Base-by-base conservation (phyloP, 345 rosid genomes). In the Arabidopsis suecica region DNA sequence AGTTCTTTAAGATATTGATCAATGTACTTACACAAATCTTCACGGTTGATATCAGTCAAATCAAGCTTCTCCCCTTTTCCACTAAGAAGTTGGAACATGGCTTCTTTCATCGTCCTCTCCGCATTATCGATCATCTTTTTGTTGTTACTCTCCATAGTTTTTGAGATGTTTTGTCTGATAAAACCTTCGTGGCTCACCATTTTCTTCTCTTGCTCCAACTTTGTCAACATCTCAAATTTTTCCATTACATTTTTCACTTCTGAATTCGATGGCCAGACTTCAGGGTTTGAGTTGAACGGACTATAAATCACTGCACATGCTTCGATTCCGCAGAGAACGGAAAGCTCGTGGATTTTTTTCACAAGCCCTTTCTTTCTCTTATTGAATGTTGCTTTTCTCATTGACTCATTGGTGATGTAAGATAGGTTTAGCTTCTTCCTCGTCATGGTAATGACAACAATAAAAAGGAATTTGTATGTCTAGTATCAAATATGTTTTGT, bases 361-460 rank as follows among this genome's bases (percentile, higher is more conserved):
- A 83, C 0, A 12, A 83, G 18, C 0, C 82, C 80, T 75, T 75
- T 80, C 72, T 78, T 80, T 13, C 86, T 78, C 38, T 83, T 83
- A 20, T 68, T 72, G 73, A 50, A 83, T 3, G 86, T 71, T 42
- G 80, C 22, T 72, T 68, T 83, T 25, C 84, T 80, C 67, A 60
- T 20, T 12, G 83, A 42, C 59, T 80, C 83, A 63, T 74, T 77
- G 62, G 71, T 0, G 13, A 83, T 83, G 51, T 70, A 80, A 18
- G 75, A 57, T 61, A 81, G 74, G 20, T 78, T 81, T 42, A 81
- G 54, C 49, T 64, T 81, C 80, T 72, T 83, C 41, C 82, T 80
- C 11, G 76, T 68, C 84, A 83, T 80, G 9, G 2, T 33, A 51
- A 59, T 33, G 38, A 44, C 53, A 13, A 55, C 22, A 47, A 3